Conservation (phyloP, 345 rosid genomes). For the Litchi chinensis region DNA sequence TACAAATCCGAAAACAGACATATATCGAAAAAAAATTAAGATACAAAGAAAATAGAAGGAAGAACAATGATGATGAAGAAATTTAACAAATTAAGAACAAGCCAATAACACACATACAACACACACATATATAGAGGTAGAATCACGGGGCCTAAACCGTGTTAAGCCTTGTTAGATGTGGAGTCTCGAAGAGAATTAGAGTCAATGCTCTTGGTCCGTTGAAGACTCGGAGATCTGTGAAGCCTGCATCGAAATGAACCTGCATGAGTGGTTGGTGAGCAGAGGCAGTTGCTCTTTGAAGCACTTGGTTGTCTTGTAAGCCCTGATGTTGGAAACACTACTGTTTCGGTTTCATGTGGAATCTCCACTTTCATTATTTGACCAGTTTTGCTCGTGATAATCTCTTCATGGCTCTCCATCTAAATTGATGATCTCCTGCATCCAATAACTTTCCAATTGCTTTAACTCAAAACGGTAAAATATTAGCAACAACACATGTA, state of each 20-base stretch:
- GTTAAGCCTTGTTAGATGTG: constrained; percentile 25
- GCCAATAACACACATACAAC: background rate
- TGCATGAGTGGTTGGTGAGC: constrained; percentile 76
- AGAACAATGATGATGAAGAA: background rate
- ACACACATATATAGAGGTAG: background rate
- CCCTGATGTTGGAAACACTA: constrained; percentile 16
- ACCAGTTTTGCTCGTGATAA: constrained; percentile 17
- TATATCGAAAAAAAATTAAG: background rate
- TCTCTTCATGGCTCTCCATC: constrained; percentile 36
- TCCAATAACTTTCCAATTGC: background rate
- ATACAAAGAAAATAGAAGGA: background rate
- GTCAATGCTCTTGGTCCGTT: constrained; percentile 61
- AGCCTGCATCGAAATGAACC: constrained; percentile 68
- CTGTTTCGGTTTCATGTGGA: constrained; percentile 25
- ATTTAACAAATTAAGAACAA: background rate
- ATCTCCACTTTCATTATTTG: constrained; percentile 41
- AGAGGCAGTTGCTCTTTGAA: constrained; percentile 58
- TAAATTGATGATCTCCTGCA: background rate
- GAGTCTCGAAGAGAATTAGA: constrained; percentile 28
- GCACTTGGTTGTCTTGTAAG: constrained; percentile 59
- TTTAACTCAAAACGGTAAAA: background rate
- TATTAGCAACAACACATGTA: no score
- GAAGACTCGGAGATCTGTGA: constrained; percentile 53
- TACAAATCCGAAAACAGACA: constrained; percentile 4
- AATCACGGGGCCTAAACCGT: constrained; percentile 14